Base-by-base conservation (phyloP, 2,329 filamentous ascomycete species). In the Colletotrichum zoysiae region DNA sequence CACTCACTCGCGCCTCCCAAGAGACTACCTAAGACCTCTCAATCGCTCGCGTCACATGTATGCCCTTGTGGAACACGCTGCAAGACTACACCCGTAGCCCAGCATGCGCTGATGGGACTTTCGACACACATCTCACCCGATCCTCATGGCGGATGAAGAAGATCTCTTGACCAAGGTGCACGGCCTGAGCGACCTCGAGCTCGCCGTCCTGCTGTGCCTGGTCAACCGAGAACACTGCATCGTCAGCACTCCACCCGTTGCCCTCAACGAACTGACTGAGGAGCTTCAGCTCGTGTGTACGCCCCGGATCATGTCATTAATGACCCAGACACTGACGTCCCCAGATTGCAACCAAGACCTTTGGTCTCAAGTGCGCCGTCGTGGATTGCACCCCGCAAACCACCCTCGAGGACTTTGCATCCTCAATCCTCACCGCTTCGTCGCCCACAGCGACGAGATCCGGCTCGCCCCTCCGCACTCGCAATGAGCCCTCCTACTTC, bases 211-310 rank as follows among this genome's bases (percentile, higher is more conserved):
- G 51, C 88, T 98, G 62, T 95, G 92, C 78, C 88, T 98, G 63
- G 87, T 95, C 74, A 90, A 91, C 71, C 88, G 91, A 75, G 93
- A 97, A 81, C 95, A 98, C 81, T 97, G 94, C 83, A 90, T 98
- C 76, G 90, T 98, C 78, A 92, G 94, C 81, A 93, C 93, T 20
- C 88, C 91, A 2, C 80, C 84, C 5, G 83, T 88, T 46, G 83
- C 85, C 64, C 82, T 95, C 68, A 86, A 92, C 79, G 87, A 91
- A 74, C 85, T 97, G n/a, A 86, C 91, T 55, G 86, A 89, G 64
- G 94, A 97, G 81, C 84, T 97, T 30, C 87, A 89, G 74, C 83
- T 96, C 78, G 92, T 94, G 82, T 51, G 78, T 70, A 33, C 9
- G 33, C 16, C 26, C 20, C n/a, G 46, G 18, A 3, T 26, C 33